These are phyloP conservation scores for Giardia muris DNA, from an alignment of 208 protist genomes.

Conservation along the genomic window DNA sequence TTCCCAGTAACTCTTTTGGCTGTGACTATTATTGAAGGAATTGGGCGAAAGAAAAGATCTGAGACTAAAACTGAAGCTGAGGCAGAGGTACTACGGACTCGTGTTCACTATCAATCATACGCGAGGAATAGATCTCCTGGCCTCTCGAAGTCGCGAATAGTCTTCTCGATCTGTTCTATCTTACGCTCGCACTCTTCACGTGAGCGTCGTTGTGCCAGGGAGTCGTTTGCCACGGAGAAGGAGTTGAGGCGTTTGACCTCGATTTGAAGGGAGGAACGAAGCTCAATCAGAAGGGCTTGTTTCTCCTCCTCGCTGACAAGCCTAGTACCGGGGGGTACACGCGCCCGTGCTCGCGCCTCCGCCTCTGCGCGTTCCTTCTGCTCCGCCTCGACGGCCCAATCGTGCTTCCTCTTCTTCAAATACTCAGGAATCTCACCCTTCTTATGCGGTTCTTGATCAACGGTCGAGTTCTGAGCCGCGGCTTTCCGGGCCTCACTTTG, in stretches of 20 bases:
- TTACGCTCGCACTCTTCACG: not conserved
- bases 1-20: too few relatives aligned
- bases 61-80: too few relatives aligned
- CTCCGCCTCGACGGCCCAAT: not conserved
- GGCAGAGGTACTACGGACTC: too few relatives aligned
- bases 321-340: not conserved
- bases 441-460: not conserved
- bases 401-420: not conserved
- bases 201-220: not conserved
- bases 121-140: not conserved
- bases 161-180: slow-evolving; percentile 23
- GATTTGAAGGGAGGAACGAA: not conserved
- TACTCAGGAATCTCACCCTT: not conserved
- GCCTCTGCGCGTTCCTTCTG: not conserved
- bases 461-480: not conserved
- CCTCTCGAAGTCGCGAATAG: slow-evolving; percentile 23
- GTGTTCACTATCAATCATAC: too few relatives aligned
- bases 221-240: not conserved
- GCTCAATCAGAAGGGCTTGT: not conserved
- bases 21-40: too few relatives aligned
- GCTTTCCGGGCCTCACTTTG: not conserved
- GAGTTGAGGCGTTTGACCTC: not conserved
- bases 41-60: too few relatives aligned
- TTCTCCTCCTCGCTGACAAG: slow-evolving; percentile 6
- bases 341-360: not conserved